These are phyloP conservation scores for Macrolepiota dolichaula DNA, from an alignment of 768 basidiomycete genomes.

Conservation along the genomic window DNA sequence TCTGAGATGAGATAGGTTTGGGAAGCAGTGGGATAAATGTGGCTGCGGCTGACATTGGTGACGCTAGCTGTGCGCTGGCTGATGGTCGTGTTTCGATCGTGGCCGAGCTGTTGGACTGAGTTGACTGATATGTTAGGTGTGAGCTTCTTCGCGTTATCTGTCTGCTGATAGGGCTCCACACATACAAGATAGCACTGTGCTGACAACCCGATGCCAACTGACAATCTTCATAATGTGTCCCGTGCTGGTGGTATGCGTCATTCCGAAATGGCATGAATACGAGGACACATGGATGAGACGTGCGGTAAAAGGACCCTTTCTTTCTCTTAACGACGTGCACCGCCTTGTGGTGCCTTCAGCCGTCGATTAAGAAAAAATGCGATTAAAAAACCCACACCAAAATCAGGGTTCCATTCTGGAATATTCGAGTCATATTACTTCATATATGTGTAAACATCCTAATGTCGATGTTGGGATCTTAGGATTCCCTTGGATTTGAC, in stretches of 20 bases:
- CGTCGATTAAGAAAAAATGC: background rate
- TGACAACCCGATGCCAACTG: background rate
- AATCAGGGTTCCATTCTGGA: conserved; percentile 5
- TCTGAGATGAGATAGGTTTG: background rate
- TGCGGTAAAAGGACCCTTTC: background rate
- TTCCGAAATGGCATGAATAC: background rate
- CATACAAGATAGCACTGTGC: background rate
- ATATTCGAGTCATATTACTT: conserved; percentile 9
- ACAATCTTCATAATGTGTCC: background rate
- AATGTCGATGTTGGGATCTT: background rate
- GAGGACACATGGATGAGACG: background rate
- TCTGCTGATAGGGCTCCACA: background rate
- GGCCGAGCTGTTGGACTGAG: conserved; percentile 8
- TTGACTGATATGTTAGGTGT: background rate
- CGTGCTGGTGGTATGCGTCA: too few relatives aligned
- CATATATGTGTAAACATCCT: background rate
- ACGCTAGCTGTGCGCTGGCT: background rate
- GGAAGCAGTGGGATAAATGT: conserved; percentile 8
- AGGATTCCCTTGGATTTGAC: conserved; percentile 1
- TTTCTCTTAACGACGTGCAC: background rate
- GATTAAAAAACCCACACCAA: conserved; percentile 1
- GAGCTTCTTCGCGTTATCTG: background rate
- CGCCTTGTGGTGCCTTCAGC: background rate
- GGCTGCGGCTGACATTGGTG: conserved; percentile 14
- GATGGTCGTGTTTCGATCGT: conserved; percentile 12